Percentiles rank a stretch among this genome's conserved stretches.
phyloP scores from a whole-genome alignment of 805 yeast species.

The Yarrowia hollandica region DNA sequence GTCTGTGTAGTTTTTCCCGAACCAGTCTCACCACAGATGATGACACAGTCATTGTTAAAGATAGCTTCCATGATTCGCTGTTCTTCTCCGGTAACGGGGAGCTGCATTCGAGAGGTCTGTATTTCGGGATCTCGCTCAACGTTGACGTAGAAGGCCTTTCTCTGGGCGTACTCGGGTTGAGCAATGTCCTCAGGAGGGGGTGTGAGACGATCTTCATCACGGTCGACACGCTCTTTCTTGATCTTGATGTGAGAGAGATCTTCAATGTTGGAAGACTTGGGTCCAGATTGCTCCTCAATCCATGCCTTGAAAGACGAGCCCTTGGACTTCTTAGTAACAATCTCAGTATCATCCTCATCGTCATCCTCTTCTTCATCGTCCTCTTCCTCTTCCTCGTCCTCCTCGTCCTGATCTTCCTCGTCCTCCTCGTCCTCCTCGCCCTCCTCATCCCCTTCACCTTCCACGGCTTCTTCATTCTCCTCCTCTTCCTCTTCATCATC shows the following conservation, averaged over 20 bases:
- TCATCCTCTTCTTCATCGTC: conserved; percentile 35
- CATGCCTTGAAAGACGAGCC: conserved; percentile 79
- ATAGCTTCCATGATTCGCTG: conserved; percentile 94
- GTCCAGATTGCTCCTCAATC: conserved; percentile 75
- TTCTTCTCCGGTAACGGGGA: conserved; percentile 91
- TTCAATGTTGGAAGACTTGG: conserved; percentile 60
- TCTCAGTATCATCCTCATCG: conserved; percentile 32
- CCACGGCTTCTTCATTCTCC: conserved; percentile 34
- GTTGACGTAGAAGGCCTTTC: conserved; percentile 67
- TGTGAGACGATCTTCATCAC: conserved; percentile 72
- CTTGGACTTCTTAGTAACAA: conserved; percentile 36
- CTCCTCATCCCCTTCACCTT: conserved; percentile 30
- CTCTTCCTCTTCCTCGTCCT: conserved; percentile 28
- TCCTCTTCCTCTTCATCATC: conserved; percentile 33
- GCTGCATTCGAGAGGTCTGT: conserved; percentile 62
- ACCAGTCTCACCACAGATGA: conserved; percentile 97
- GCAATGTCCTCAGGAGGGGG: conserved; percentile 62
- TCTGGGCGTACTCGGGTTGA: conserved; percentile 52
- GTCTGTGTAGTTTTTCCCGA: conserved; percentile 98
- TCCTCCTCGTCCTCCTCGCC: conserved; percentile 34
- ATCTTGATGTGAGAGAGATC: conserved; percentile 50
- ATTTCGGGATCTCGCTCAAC: conserved; percentile 66
- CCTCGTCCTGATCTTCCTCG: conserved; percentile 18
- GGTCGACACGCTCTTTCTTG: conserved; percentile 55
- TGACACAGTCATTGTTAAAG: conserved; percentile 84